Conservation (phyloP, 805 yeast genomes). For the Candida golubevii region DNA sequence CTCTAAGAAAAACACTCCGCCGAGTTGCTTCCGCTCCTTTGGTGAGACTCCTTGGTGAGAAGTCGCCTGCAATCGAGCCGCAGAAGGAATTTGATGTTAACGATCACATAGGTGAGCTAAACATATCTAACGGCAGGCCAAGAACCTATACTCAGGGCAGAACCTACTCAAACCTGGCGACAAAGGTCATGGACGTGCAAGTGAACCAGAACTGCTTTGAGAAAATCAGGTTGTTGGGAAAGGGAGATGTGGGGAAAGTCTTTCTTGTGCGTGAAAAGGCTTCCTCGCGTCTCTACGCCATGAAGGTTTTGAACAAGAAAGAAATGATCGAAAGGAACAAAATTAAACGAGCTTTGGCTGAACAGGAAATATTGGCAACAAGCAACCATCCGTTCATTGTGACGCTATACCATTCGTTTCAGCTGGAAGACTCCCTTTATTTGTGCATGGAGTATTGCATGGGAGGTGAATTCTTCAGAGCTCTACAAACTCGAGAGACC, state of each 20-base stretch:
- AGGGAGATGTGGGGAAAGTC: slow-evolving; percentile 97
- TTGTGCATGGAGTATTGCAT: slow-evolving; percentile 98
- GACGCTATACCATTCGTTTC: slow-evolving; percentile 91
- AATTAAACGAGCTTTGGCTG: slow-evolving; percentile 91
- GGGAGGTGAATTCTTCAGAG: slow-evolving; percentile 98
- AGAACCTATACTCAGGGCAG: slow-evolving; percentile 44
- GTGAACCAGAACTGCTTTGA: slow-evolving; percentile 88
- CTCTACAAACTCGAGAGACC: slow-evolving; percentile 83
- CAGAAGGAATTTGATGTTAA: slow-evolving; percentile 42
- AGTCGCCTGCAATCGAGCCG: slow-evolving; percentile 10
- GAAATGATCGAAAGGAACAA: slow-evolving; percentile 96
- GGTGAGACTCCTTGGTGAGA: slow-evolving; percentile 34
- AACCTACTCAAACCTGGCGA: slow-evolving; percentile 70
- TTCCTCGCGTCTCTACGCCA: slow-evolving; percentile 75
- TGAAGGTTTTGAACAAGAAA: slow-evolving; percentile 84
- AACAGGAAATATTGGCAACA: slow-evolving; percentile 92
- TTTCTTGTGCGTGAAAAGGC: slow-evolving; percentile 82
- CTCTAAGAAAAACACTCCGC: slow-evolving; percentile 46
- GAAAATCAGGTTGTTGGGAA: slow-evolving; percentile 84
- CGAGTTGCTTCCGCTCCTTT: slow-evolving; percentile 86
- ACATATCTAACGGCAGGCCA: slow-evolving; percentile 30
- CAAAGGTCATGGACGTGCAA: slow-evolving; percentile 67
- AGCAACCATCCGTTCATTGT: slow-evolving; percentile 97
- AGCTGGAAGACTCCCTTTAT: slow-evolving; percentile 84
- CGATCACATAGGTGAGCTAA: slow-evolving; percentile 43